Evolutionary conservation across 2,329 filamentous ascomycete species (phyloP).

Genomic region (Fusarium foetens): DNA sequence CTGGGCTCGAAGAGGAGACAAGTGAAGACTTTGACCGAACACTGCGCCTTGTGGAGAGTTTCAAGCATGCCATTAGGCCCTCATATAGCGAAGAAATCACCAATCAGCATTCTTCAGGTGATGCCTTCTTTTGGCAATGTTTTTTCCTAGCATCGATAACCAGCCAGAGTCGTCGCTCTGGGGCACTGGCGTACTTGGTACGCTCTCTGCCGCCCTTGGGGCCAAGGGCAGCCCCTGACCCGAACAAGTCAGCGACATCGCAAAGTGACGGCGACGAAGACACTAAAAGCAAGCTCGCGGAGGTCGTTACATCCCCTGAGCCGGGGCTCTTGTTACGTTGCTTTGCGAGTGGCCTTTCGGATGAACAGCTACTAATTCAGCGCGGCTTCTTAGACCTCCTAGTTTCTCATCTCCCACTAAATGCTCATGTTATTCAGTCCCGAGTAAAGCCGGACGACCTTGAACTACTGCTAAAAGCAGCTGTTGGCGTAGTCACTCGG

Average conservation of each 20-base stretch:
- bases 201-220: conserved; percentile 73
- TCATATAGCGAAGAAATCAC: conserved; percentile 61
- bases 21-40: conserved; percentile 97
- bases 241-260: conserved; percentile 20
- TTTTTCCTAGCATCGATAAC: conserved; percentile 95
- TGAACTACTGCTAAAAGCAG: conserved; percentile 82
- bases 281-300: conserved; percentile 63
- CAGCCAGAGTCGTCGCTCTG: conserved; percentile 83
- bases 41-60: conserved; percentile 77
- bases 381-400: conserved; percentile 93
- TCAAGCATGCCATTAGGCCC: conserved; percentile 75
- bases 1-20: conserved; percentile 93
- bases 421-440: conserved; percentile 82
- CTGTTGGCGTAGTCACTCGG: conserved; percentile 85
- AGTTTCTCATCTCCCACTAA: conserved; percentile 87
- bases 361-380: conserved; percentile 91
- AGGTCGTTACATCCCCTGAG: conserved; percentile 85
- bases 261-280: conserved; percentile 28
- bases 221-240: not conserved
- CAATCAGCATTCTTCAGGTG: conserved; percentile 67
- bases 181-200: conserved; percentile 86
- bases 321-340: conserved; percentile 90
- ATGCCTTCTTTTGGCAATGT: conserved; percentile 98
- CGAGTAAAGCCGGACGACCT: conserved; percentile 79
- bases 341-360: conserved; percentile 88